Evolutionary conservation across 2,329 filamentous ascomycete species (phyloP).

Genomic region (Alternaria burnsii): DNA sequence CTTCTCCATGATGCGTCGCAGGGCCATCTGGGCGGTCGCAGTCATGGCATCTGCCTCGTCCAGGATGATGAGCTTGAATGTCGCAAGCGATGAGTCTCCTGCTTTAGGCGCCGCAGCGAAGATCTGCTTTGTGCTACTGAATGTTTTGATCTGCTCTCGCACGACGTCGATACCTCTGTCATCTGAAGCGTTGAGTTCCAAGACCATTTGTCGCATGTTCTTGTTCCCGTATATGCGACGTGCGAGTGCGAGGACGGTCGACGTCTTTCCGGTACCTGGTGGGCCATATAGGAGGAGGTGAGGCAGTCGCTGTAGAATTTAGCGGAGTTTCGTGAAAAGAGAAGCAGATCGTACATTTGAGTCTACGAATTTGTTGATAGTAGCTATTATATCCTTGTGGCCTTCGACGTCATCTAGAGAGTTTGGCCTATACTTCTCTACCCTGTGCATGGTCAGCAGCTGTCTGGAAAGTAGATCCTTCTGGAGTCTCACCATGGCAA

Average conservation of each 20-base stretch:
- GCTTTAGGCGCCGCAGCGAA: slow-evolving; percentile 71
- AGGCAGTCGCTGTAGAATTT: slow-evolving; percentile 71
- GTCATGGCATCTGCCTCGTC: slow-evolving; percentile 99
- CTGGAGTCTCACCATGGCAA: slow-evolving; percentile 76
- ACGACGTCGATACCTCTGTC: slow-evolving; percentile 98
- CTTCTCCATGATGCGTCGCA: slow-evolving; percentile 98
- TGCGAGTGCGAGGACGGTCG: slow-evolving; percentile 91
- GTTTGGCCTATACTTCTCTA: slow-evolving; percentile 94
- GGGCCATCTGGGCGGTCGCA: slow-evolving; percentile 96
- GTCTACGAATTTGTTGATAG: slow-evolving; percentile 97
- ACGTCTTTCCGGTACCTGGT: slow-evolving; percentile 96
- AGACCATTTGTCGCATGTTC: slow-evolving; percentile 97
- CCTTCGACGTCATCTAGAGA: slow-evolving; percentile 92
- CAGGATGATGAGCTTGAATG: slow-evolving; percentile 94
- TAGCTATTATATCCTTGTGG: slow-evolving; percentile 95
- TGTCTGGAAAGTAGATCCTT: rapidly evolving
- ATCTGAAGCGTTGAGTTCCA: slow-evolving; percentile 96
- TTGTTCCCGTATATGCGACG: slow-evolving; percentile 89
- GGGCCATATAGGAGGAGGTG: slow-evolving; percentile 97
- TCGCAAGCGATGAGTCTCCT: slow-evolving; percentile 65
- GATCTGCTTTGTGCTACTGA: slow-evolving; percentile 97
- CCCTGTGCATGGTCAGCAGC: slow-evolving; percentile 62
- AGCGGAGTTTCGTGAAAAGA: neutral
- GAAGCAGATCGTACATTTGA: slow-evolving; percentile 69
- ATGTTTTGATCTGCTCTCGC: slow-evolving; percentile 96